phyloP scores from a whole-genome alignment of 352 stramenopile genomes.

The Phytophthora pluvialis region DNA sequence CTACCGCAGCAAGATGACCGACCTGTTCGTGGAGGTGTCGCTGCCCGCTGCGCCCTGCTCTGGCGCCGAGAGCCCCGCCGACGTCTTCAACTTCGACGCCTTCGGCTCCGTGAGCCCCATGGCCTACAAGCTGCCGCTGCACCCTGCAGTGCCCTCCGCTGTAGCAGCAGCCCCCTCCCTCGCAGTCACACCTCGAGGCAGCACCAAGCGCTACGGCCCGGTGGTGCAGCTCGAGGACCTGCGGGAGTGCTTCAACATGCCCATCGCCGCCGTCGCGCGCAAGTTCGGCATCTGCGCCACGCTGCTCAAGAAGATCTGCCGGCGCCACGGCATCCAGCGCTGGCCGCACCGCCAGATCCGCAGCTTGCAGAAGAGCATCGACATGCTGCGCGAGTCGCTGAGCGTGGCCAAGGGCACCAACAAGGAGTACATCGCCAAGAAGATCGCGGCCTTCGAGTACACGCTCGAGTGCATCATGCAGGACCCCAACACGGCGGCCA shows the following conservation, averaged over 20 bases:
- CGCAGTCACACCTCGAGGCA: slow-evolving; percentile 23
- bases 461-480: slow-evolving; percentile 86
- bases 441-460: slow-evolving; percentile 83
- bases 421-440: slow-evolving; percentile 83
- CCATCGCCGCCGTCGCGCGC: slow-evolving; percentile 76
- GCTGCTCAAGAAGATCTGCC: slow-evolving; percentile 87
- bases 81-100: slow-evolving; percentile 44
- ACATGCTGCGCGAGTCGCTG: slow-evolving; percentile 80
- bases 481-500: slow-evolving; percentile 77
- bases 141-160: neutral
- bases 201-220: slow-evolving; percentile 64
- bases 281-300: slow-evolving; percentile 90
- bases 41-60: slow-evolving; percentile 7
- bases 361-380: slow-evolving; percentile 84
- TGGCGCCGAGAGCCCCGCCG: slow-evolving; percentile 23
- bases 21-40: slow-evolving; percentile 54
- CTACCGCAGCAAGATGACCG: slow-evolving; percentile 56
- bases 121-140: slow-evolving; percentile 41
- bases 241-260: slow-evolving; percentile 85
- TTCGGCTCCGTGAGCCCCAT: slow-evolving; percentile 59
- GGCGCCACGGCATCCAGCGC: slow-evolving; percentile 80
- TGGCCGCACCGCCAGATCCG: slow-evolving; percentile 88
- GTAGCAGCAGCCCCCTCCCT: neutral
- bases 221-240: slow-evolving; percentile 82
- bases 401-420: slow-evolving; percentile 75